Percentiles rank a stretch among this genome's conserved stretches.
Conservation (phyloP, 2,329 filamentous ascomycete genomes). For the Domatiomyces globalis region DNA sequence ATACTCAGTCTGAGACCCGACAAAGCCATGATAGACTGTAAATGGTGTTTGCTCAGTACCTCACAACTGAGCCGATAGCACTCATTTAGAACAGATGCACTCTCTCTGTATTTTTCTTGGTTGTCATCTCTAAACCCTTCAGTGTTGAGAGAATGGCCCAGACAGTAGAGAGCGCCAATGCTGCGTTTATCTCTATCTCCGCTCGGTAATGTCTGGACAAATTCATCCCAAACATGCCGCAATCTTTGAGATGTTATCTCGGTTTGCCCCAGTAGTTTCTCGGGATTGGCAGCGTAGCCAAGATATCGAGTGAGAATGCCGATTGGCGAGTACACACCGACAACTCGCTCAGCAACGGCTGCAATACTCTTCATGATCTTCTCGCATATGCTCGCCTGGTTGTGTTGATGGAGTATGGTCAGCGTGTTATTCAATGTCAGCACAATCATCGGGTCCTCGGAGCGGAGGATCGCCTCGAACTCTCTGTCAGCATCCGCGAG, state of each 20-base stretch:
- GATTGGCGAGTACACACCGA: conserved; percentile 13
- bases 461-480: conserved; percentile 12
- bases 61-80: conserved; percentile 1
- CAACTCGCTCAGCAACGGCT: conserved; percentile 6
- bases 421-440: conserved; percentile 14
- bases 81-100: conserved; percentile 2
- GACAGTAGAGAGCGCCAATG: conserved; percentile 15
- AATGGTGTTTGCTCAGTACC: conserved; percentile 1
- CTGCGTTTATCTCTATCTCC: conserved; percentile 1
- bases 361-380: conserved; percentile 12
- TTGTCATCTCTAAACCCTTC: background rate
- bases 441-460: conserved; percentile 13
- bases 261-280: background rate
- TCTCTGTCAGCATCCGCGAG: conserved; percentile 14
- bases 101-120: conserved; percentile 3
- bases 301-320: conserved; percentile 12
- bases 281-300: conserved; percentile 10
- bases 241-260: background rate
- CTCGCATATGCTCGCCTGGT: conserved; percentile 13
- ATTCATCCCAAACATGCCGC: background rate
- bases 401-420: conserved; percentile 15
- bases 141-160: conserved; percentile 13
- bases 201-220: background rate
- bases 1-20: conserved; percentile 10
- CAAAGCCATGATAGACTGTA: conserved; percentile 13